Percentiles rank a stretch among this genome's conserved stretches.
Conservation (phyloP, 805 yeast species). For the Candida insectalens region DNA sequence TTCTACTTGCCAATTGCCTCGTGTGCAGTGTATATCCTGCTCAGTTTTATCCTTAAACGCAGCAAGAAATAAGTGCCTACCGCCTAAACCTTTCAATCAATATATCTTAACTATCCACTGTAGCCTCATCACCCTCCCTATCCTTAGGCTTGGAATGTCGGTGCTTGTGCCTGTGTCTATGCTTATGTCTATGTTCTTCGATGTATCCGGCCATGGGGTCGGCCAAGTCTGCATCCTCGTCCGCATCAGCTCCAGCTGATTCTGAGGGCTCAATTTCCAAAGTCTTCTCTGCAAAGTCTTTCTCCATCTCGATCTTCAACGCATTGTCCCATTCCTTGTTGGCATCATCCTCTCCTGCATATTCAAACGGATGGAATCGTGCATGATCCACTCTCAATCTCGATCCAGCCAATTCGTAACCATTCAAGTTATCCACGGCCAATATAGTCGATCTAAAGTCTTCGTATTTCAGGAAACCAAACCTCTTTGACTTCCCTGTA, state of each 20-base stretch:
- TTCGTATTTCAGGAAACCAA: conserved; percentile 75
- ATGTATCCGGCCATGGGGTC: conserved; percentile 3
- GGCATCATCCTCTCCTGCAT: conserved; percentile 40
- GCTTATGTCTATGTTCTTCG: conserved; percentile 8
- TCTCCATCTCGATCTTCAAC: conserved; percentile 31
- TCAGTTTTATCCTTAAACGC: not conserved
- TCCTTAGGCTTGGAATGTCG: too few relatives aligned
- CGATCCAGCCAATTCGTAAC: conserved; percentile 41
- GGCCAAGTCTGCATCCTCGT: conserved; percentile 3
- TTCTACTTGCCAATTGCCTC: not conserved
- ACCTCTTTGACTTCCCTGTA: conserved; percentile 62
- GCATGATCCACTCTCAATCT: conserved; percentile 64
- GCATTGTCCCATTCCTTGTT: conserved; percentile 24
- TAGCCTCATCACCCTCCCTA: too few relatives aligned
- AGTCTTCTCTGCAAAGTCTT: conserved; percentile 29
- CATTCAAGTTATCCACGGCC: conserved; percentile 86
- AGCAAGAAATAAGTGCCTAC: too few relatives aligned
- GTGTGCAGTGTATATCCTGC: not conserved
- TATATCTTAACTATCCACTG: too few relatives aligned
- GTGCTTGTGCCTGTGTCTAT: conserved; percentile 4
- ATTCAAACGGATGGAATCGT: conserved; percentile 35
- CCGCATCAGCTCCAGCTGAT: conserved; percentile 26
- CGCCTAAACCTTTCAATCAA: too few relatives aligned
- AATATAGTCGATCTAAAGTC: conserved; percentile 71
- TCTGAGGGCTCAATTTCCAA: not conserved